Conservation (phyloP, 345 rosid genomes). For the Cardamine occulta region DNA sequence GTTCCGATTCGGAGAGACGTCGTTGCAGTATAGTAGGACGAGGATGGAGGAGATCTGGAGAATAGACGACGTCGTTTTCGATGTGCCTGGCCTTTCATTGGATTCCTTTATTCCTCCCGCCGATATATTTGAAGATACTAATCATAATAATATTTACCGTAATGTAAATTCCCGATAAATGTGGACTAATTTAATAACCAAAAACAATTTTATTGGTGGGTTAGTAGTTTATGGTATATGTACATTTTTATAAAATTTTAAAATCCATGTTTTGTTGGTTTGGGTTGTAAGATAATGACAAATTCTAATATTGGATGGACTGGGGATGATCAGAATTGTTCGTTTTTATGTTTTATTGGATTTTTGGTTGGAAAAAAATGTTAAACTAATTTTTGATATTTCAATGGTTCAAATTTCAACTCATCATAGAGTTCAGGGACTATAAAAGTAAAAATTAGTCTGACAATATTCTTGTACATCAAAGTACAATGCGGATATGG, state of each 20-base stretch:
- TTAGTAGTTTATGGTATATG: slow-evolving; percentile 38
- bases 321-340: neutral
- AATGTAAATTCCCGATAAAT: slow-evolving; percentile 21
- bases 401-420: neutral
- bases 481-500: neutral
- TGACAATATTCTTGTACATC: neutral
- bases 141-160: neutral
- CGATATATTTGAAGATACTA: slow-evolving; percentile 59
- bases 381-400: neutral
- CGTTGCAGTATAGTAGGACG: slow-evolving; percentile 75
- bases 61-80: slow-evolving; percentile 89
- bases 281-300: neutral
- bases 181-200: slow-evolving; percentile 26
- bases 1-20: slow-evolving; percentile 76
- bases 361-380: neutral
- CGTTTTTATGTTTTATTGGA: neutral
- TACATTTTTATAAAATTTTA: slow-evolving; percentile 19
- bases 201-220: slow-evolving; percentile 31
- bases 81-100: slow-evolving; percentile 82
- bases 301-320: neutral
- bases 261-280: neutral
- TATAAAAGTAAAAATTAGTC: no score
- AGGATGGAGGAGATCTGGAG: slow-evolving; percentile 93
- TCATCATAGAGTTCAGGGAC: neutral
- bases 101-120: slow-evolving; percentile 97